Evolutionary conservation across 306 rosid species (phyloP), one percentile per base, ranked within the genome.

Genomic region (Glycine tomentella): DNA sequence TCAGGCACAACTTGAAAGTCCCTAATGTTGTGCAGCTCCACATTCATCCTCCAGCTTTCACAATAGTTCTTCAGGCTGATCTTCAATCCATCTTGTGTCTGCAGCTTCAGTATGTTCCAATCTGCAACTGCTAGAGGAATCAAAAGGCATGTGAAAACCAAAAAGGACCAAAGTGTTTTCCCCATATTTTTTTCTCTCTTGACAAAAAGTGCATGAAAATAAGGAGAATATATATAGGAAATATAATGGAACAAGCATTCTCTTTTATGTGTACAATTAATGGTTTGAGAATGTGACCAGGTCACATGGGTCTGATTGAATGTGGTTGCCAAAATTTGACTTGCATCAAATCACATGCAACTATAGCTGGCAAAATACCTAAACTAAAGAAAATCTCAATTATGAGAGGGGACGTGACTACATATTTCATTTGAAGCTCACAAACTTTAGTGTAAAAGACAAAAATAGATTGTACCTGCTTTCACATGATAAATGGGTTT

Each of bases 1-100:
- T 86, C 87, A 45, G 94, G 93, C 63, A 92, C 94, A 3, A 81
- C 89, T 36, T 89, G 77, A 13, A 92, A 92, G 62, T 83, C 73
- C 66, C 87, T 82, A 31, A 90, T 85, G 75, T 92, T 92, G 86
- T 89, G 89, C 13, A 92, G 86, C 84, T 92, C 93, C 31, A 90
- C 90, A 79, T 92, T 92, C 88, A 92, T 84, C 64, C 93, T 81
- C 93, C 94, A 92, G 72, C 90, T 80, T 62, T 87, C 90, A 76
- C 94, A 90, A 49, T 92, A 90, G 46, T 89, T 92, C 85, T 83
- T 92, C 62, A 92, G 70, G 59, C 84, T 87, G 50, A 88, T 83
- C 51, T 78, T 82, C 58, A 81, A 55, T 51, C 87, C 87, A 52
- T 34, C 72, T 17, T 38, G 44, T 53, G 83, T 81, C 57, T 82